Evolutionary conservation across 2,329 filamentous ascomycete species (phyloP).

Genomic region (Atkinsonella texensis): DNA sequence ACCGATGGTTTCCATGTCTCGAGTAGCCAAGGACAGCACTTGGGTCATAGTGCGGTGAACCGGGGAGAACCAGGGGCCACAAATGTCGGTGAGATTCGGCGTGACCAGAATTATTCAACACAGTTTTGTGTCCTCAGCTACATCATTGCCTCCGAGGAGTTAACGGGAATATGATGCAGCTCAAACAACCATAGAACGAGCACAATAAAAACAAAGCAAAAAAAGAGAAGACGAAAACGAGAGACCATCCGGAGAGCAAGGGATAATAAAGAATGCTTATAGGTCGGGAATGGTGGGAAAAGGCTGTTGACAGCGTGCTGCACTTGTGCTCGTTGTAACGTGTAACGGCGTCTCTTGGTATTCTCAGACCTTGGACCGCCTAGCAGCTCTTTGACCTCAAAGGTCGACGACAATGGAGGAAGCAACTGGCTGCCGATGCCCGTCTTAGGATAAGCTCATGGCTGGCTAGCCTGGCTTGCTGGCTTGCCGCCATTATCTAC

Average conservation of each 20-base stretch:
- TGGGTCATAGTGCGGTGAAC: conserved; percentile 12
- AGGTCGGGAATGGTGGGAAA: conserved; percentile 3
- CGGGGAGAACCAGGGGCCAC: background rate
- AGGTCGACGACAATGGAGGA: conserved; percentile 8
- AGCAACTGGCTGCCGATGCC: conserved; percentile 4
- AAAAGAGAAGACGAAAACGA: background rate
- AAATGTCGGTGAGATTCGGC: conserved; percentile 3
- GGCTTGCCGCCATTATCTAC: conserved; percentile 7
- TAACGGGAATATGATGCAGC: background rate
- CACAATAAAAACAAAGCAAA: background rate
- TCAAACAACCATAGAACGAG: background rate
- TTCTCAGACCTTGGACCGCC: conserved; percentile 4
- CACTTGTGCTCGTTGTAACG: background rate
- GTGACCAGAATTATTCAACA: conserved; percentile 4
- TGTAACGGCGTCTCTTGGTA: conserved; percentile 3
- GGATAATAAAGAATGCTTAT: conserved; percentile 7
- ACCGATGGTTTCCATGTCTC: conserved; percentile 12
- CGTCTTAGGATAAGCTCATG: conserved; percentile 11
- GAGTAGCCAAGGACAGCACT: conserved; percentile 13
- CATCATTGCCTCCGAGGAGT: background rate
- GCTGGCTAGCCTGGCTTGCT: conserved; percentile 3
- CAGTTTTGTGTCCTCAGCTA: conserved; percentile 1
- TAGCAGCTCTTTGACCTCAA: background rate
- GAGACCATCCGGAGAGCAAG: conserved; percentile 3
- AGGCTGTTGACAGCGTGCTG: conserved; percentile 3